phyloP scores from a whole-genome alignment of 306 rosid genomes.

The Morella rubra region DNA sequence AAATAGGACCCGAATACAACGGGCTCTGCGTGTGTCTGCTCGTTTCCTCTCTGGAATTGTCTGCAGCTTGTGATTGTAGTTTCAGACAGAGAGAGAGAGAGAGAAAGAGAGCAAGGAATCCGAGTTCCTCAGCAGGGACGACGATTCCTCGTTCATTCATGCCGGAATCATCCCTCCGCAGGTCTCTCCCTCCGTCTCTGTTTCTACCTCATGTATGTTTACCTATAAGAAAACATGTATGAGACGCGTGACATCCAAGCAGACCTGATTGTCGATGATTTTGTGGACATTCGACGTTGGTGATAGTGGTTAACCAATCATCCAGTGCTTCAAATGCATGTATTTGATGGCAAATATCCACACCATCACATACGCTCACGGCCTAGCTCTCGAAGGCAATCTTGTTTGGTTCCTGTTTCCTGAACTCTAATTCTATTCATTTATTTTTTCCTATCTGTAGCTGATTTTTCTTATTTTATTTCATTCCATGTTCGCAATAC shows the following conservation, averaged over 20 bases:
- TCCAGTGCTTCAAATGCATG: not conserved
- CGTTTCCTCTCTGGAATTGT: slow-evolving; percentile 12
- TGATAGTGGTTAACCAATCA: not conserved
- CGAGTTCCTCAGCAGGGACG: slow-evolving; percentile 56
- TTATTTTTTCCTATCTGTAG: too few relatives aligned
- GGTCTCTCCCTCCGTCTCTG: slow-evolving; percentile 20
- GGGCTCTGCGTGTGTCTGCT: slow-evolving; percentile 26
- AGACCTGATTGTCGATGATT: not conserved
- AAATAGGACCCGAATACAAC: slow-evolving; percentile 52
- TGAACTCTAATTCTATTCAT: too few relatives aligned
- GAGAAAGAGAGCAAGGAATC: slow-evolving; percentile 51
- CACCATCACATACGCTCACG: too few relatives aligned
- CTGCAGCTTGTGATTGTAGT: not conserved
- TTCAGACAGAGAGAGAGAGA: not conserved
- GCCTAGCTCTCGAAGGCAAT: too few relatives aligned
- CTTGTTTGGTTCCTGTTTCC: too few relatives aligned
- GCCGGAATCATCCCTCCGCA: slow-evolving; percentile 13
- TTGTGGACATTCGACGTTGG: not conserved
- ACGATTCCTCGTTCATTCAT: slow-evolving; percentile 36
- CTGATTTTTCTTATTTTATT: too few relatives aligned
- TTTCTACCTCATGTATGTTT: not conserved
- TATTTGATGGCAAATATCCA: not conserved
- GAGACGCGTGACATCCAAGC: not conserved
- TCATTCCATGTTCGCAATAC: too few relatives aligned
- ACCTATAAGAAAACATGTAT: not conserved